Percentiles rank a stretch among this genome's conserved stretches.
Evolutionary conservation across 1,284 basidiomycete genomes (phyloP).

Genomic region (Leucoagaricus sp.): DNA sequence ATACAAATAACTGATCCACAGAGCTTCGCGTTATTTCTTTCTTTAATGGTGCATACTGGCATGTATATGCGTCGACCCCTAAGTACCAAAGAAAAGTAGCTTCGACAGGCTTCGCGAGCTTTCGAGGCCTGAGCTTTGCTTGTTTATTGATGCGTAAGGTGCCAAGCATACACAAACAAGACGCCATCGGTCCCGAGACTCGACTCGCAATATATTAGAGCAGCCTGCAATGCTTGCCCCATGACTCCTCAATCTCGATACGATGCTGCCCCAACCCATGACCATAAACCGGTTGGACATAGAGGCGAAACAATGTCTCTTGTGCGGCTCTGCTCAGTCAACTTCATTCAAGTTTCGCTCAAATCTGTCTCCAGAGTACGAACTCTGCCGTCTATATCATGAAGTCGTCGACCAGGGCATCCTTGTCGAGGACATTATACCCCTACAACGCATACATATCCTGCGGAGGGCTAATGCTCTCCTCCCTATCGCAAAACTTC

Average conservation of each 20-base stretch:
- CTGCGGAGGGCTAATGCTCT: not conserved
- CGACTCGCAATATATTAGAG: too few species aligned
- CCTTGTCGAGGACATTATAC: not conserved
- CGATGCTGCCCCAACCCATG: not conserved
- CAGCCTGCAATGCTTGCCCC: not conserved
- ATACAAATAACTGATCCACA: too few species aligned
- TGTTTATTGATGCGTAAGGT: too few species aligned
- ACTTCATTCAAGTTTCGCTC: not conserved
- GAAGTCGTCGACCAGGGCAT: not conserved
- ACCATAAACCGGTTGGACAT: not conserved
- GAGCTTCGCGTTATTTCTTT: too few species aligned
- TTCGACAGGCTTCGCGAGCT: too few species aligned
- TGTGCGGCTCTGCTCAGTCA: constrained; percentile 1
- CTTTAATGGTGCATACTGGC: too few species aligned
- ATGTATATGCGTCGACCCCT: too few species aligned
- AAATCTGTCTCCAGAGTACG: constrained; percentile 1
- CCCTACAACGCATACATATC: not conserved
- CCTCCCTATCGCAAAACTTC: not conserved
- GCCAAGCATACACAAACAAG: too few species aligned
- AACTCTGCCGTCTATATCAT: constrained; percentile 1
- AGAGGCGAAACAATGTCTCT: not conserved
- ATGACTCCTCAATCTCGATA: not conserved
- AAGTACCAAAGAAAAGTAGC: too few species aligned
- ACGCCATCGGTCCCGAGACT: too few species aligned
- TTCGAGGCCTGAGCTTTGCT: too few species aligned